These are phyloP conservation scores for Tephrocybe sp. DNA, from an alignment of 768 basidiomycete genomes.

Conservation along the genomic window DNA sequence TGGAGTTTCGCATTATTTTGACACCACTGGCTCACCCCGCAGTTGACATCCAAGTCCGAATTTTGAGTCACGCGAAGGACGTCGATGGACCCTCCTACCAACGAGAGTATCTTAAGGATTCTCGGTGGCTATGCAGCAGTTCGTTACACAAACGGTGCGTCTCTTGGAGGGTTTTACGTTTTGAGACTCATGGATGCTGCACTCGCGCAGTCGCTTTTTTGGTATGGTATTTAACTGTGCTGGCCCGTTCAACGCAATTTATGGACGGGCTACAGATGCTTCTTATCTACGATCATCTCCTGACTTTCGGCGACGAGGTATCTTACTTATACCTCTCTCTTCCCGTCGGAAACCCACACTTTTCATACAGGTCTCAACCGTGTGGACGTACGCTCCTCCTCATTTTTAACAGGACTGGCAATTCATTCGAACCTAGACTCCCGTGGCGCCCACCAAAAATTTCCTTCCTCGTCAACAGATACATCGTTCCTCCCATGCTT, in stretches of 20 bases:
- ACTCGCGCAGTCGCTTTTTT: slow-evolving; percentile 17
- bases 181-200: background rate
- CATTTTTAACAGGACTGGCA: background rate
- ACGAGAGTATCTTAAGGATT: background rate
- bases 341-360: background rate
- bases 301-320: slow-evolving; percentile 27
- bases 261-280: slow-evolving; percentile 14
- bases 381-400: slow-evolving; percentile 22
- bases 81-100: no score
- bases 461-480: slow-evolving; percentile 28
- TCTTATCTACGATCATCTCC: slow-evolving; percentile 24
- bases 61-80: no score
- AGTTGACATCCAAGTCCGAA: no score
- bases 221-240: slow-evolving; percentile 5
- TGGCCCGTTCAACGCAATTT: background rate
- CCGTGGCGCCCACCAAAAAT: slow-evolving; percentile 28
- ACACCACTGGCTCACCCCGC: no score
- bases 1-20: no score
- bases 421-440: slow-evolving; percentile 14
- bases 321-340: background rate
- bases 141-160: slow-evolving; percentile 13
- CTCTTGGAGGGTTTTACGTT: background rate
- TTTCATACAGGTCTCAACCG: slow-evolving; percentile 16
- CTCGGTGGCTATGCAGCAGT: slow-evolving; percentile 5
- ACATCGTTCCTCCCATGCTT: slow-evolving; percentile 27